A percentile compares a stretch with the other conserved stretches of the same genome.
Conservation (phyloP, 768 basidiomycete genomes). For the Mycena haematopus region DNA sequence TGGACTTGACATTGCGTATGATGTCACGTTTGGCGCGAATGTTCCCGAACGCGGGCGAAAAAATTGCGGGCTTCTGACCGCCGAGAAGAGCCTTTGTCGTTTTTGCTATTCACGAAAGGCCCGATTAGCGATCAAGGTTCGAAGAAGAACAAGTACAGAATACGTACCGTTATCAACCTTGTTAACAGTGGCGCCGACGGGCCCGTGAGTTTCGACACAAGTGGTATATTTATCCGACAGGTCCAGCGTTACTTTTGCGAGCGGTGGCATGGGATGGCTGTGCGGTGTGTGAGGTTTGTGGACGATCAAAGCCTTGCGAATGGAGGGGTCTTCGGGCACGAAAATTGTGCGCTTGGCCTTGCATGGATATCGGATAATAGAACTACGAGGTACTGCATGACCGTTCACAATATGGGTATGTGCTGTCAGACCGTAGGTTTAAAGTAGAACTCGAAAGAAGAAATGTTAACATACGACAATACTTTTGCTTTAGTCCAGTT, state of each 20-base stretch:
- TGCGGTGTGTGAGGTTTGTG: background rate
- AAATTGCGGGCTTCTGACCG: background rate
- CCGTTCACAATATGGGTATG: slow-evolving; percentile 18
- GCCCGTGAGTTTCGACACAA: background rate
- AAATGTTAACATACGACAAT: background rate
- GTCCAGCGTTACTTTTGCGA: background rate
- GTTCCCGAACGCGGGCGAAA: background rate
- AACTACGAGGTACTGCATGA: background rate
- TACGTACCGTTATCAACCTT: background rate
- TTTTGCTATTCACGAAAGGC: background rate
- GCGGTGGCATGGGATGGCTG: background rate
- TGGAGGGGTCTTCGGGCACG: background rate
- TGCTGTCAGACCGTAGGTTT: background rate
- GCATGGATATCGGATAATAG: background rate
- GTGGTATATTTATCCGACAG: background rate
- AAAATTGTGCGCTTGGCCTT: slow-evolving; percentile 5
- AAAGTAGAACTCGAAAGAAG: background rate
- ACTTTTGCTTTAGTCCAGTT: slow-evolving; percentile 3
- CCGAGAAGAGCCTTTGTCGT: background rate
- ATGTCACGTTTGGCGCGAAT: background rate
- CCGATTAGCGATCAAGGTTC: no score
- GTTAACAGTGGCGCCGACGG: background rate
- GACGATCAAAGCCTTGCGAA: background rate
- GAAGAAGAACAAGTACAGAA: background rate
- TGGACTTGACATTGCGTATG: background rate